Base-by-base conservation (phyloP, 345 rosid species). In the Gossypium herbaceum region DNA sequence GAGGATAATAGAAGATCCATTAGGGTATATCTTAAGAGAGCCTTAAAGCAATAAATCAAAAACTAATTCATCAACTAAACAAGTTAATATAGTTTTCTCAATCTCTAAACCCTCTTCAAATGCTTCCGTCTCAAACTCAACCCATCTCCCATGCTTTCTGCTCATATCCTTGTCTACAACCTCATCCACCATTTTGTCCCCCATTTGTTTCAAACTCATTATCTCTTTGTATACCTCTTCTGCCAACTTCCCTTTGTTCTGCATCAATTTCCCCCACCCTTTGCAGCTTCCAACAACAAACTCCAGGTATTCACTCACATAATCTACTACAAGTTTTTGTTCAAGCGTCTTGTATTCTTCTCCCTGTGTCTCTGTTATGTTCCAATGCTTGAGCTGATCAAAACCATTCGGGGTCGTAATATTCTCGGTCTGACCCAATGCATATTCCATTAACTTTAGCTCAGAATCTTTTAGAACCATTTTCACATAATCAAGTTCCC, bases 141-240 rank as follows among this genome's bases (percentile, higher is more conserved):
- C 73, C 97, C 98, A 94, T 62, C 74, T 90, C 71, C 95, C 98
- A 58, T 79, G 51, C 20, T 17, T 51, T 24, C 79, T 77, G 84
- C 86, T 88, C 98, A 92, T 91, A 71, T 94, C 92, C 73, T 71
- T 88, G 64, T 88, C 92, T 50, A 92, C 92, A 73, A 94, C 90
- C 51, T 91, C 95, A 69, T 94, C 97, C 77, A 91, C 90, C 92
- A 85, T 85, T 82, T 81, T 45, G 51, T 86, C 95, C 67, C 91
- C 88, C 84, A 81, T 86, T 77, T 77, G 77, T 70, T 82, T 87
- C 91, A 87, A 84, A 22, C 84, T 79, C 1, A 47, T 68, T 2
- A 92, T 84, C 79, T 86, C 92, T 80, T 78, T 85, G 54, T 79
- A 82, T 78, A 91, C 62, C 79, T 94, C 91, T 68, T 85, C 88